phyloP scores from a whole-genome alignment of 306 rosid species.

The Pyrus pyrifolia region DNA sequence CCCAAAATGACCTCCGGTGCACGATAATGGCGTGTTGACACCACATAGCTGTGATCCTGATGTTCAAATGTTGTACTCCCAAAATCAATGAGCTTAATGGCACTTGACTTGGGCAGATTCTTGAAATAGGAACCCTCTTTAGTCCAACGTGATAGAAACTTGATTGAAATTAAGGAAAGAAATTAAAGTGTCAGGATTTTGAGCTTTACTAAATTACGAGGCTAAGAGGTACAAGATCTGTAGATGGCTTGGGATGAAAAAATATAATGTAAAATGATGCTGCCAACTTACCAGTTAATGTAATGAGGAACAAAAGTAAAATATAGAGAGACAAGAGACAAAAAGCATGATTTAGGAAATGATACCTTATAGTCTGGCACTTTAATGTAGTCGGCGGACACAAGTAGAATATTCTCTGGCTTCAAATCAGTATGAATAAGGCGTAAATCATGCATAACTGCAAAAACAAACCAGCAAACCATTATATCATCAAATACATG shows the following conservation, averaged over 20 bases:
- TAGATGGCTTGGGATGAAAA: neutral
- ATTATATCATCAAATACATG: neutral
- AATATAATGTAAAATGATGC: neutral
- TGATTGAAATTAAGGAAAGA: conserved; percentile 16
- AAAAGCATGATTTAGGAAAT: neutral
- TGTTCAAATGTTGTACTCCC: conserved; percentile 80
- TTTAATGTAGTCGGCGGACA: conserved; percentile 50
- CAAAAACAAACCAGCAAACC: conserved; percentile 17
- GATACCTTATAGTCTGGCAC: conserved; percentile 76
- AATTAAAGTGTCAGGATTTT: neutral
- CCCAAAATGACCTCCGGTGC: conserved; percentile 84
- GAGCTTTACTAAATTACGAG: conserved; percentile 1
- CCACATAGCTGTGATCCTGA: conserved; percentile 75
- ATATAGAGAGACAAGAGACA: too few species aligned
- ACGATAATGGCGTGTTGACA: conserved; percentile 80
- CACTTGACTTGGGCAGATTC: conserved; percentile 69
- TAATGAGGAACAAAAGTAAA: neutral
- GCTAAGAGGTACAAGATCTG: neutral
- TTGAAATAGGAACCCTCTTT: conserved; percentile 71
- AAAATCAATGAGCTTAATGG: conserved; percentile 81
- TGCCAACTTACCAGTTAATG: neutral
- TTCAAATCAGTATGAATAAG: conserved; percentile 79
- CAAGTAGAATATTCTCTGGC: conserved; percentile 55
- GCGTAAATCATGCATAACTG: conserved; percentile 79
- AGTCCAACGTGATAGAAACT: conserved; percentile 52